Conservation (phyloP, 1,284 basidiomycete genomes). For the Tranzscheliella williamsii region DNA sequence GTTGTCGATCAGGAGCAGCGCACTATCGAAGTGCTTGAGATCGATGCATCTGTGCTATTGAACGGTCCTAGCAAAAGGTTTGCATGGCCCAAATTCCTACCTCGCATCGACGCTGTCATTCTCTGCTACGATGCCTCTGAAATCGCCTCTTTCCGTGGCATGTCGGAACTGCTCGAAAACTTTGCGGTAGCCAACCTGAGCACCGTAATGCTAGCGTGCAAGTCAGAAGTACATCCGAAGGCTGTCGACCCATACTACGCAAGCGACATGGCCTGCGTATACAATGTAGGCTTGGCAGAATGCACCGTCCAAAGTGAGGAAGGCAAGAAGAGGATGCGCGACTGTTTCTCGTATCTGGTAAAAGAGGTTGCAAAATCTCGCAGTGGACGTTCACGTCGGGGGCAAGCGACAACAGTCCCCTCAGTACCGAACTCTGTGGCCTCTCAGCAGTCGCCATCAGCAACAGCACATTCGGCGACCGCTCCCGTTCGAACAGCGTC, state of each 20-base stretch:
- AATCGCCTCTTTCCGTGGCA: constrained; percentile 51
- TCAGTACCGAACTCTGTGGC: neutral
- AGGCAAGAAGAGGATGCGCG: constrained; percentile 56
- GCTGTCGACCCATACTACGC: constrained; percentile 55
- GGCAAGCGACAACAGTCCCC: constrained; percentile 14
- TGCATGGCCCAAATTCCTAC: constrained; percentile 53
- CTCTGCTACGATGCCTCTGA: constrained; percentile 56
- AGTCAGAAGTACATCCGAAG: constrained; percentile 53
- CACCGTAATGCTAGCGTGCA: constrained; percentile 58
- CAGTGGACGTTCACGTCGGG: constrained; percentile 24
- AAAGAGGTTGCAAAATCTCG: constrained; percentile 55
- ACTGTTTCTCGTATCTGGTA: constrained; percentile 55
- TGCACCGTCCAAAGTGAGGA: constrained; percentile 55
- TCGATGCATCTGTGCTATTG: constrained; percentile 51
- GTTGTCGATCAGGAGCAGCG: constrained; percentile 53
- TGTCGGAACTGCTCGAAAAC: constrained; percentile 55
- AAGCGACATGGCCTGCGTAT: constrained; percentile 54
- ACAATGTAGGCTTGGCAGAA: constrained; percentile 55
- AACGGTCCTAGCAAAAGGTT: constrained; percentile 50
- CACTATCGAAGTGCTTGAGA: constrained; percentile 55
- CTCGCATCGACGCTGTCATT: constrained; percentile 52
- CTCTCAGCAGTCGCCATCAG: neutral
- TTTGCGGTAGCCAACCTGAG: constrained; percentile 44
- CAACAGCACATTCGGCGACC: neutral
- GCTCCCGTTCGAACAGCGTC: too few species aligned